Conservation (phyloP, 2,329 filamentous ascomycete species). For the Trichoderma breve region DNA sequence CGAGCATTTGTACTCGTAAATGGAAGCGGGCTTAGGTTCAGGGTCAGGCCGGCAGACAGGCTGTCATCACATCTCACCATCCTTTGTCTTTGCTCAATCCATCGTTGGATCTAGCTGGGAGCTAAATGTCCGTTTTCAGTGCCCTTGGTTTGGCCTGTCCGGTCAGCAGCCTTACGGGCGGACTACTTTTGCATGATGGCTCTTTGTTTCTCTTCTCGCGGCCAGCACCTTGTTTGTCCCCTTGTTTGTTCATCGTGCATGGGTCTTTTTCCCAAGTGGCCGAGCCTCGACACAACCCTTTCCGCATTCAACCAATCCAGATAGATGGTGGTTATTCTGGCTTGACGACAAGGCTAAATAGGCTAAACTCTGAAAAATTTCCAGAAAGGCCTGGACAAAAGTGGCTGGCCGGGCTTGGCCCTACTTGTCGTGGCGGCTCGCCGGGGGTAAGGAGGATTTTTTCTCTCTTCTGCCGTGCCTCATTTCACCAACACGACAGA, state of each 20-base stretch:
- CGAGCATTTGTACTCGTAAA: neutral
- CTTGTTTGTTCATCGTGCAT: neutral
- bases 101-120: neutral
- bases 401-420: slow-evolving; percentile 9
- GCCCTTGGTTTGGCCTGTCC: neutral
- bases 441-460: slow-evolving; percentile 13
- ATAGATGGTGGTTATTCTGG: neutral
- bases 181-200: neutral
- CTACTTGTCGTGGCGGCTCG: neutral
- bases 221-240: neutral
- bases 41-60: neutral
- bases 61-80: slow-evolving; percentile 11
- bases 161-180: slow-evolving; percentile 10
- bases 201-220: neutral
- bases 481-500: slow-evolving; percentile 10
- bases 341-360: neutral
- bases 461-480: neutral
- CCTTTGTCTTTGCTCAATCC: neutral
- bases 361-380: slow-evolving; percentile 17
- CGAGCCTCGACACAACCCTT: neutral
- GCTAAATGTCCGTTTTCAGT: neutral
- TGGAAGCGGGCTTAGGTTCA: neutral
- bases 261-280: neutral
- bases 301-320: neutral
- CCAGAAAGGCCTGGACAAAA: slow-evolving; percentile 15